Percentiles rank a stretch among this genome's conserved stretches.
phyloP scores from a whole-genome alignment of 2,329 filamentous ascomycete genomes.

The Fusarium fracticaudum region DNA sequence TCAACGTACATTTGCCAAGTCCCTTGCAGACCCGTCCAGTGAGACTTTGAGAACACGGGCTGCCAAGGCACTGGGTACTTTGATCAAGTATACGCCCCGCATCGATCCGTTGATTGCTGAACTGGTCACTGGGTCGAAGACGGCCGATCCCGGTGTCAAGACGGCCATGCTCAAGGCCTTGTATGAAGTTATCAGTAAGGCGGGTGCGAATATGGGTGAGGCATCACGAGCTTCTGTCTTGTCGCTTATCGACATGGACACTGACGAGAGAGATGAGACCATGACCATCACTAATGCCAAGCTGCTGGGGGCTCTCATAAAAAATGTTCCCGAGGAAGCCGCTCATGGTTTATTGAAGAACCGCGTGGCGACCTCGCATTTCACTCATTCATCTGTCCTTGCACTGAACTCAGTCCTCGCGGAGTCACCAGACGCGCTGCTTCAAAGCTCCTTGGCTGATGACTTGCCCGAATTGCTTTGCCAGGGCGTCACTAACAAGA shows the following conservation, averaged over 20 bases:
- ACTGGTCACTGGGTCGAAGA: slow-evolving; percentile 95
- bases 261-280: slow-evolving; percentile 76
- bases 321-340: slow-evolving; percentile 80
- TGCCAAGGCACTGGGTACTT: slow-evolving; percentile 90
- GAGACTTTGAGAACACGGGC: slow-evolving; percentile 87
- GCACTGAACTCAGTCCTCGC: slow-evolving; percentile 88
- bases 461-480: slow-evolving; percentile 81
- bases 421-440: slow-evolving; percentile 78
- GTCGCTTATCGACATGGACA: slow-evolving; percentile 85
- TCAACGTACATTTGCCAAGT: slow-evolving; percentile 96
- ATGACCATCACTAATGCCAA: slow-evolving; percentile 93
- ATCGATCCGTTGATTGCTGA: slow-evolving; percentile 94
- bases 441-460: slow-evolving; percentile 71
- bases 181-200: slow-evolving; percentile 96
- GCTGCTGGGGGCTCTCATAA: slow-evolving; percentile 88
- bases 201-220: slow-evolving; percentile 94
- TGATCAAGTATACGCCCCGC: slow-evolving; percentile 94
- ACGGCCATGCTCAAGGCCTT: slow-evolving; percentile 97
- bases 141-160: slow-evolving; percentile 82
- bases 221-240: slow-evolving; percentile 86
- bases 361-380: slow-evolving; percentile 80
- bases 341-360: slow-evolving; percentile 70
- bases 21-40: slow-evolving; percentile 90
- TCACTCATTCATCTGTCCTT: slow-evolving; percentile 81
- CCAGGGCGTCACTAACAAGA: slow-evolving; percentile 80